Conservation (phyloP, 2,329 filamentous ascomycete genomes). For the Curvularia hawaiiensis region DNA sequence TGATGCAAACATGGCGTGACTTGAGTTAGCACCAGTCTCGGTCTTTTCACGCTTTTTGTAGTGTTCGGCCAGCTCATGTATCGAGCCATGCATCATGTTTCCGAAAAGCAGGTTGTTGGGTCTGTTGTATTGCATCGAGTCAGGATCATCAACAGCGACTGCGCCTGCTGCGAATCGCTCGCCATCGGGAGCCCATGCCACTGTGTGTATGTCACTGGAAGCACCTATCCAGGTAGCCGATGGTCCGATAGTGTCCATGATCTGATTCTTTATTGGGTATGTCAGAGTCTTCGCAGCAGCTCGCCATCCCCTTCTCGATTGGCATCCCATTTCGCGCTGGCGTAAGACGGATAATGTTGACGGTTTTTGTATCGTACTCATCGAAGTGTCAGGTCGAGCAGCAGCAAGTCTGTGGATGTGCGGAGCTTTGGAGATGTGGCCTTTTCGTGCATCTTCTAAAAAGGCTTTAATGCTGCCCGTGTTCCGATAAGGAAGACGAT, state of each 20-base stretch:
- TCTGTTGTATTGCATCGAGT: slow-evolving; percentile 66
- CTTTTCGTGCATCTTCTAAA: slow-evolving; percentile 35
- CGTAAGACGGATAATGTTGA: slow-evolving; percentile 33
- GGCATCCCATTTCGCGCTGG: slow-evolving; percentile 41
- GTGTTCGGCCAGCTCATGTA: slow-evolving; percentile 62
- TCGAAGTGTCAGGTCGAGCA: slow-evolving; percentile 19
- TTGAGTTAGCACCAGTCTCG: slow-evolving; percentile 49
- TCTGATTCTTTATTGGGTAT: slow-evolving; percentile 35
- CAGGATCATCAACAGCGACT: slow-evolving; percentile 59
- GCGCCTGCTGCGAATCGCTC: slow-evolving; percentile 62
- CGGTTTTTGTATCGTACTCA: slow-evolving; percentile 20
- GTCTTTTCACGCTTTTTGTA: slow-evolving; percentile 50
- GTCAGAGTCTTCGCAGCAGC: slow-evolving; percentile 27
- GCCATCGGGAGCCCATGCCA: slow-evolving; percentile 63
- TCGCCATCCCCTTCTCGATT: slow-evolving; percentile 36
- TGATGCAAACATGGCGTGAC: slow-evolving; percentile 52
- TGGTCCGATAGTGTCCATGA: slow-evolving; percentile 50
- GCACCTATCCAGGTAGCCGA: slow-evolving; percentile 60
- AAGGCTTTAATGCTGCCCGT: slow-evolving; percentile 37
- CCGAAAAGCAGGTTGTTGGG: slow-evolving; percentile 63
- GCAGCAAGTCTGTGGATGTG: slow-evolving; percentile 36
- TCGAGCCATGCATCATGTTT: slow-evolving; percentile 45
- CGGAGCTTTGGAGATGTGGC: slow-evolving; percentile 26
- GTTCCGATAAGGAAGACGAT: slow-evolving; percentile 23
- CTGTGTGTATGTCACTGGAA: slow-evolving; percentile 61